phyloP scores from a whole-genome alignment of 495 filamentous ascomycete genomes.

The Cercophora newfieldiana region DNA sequence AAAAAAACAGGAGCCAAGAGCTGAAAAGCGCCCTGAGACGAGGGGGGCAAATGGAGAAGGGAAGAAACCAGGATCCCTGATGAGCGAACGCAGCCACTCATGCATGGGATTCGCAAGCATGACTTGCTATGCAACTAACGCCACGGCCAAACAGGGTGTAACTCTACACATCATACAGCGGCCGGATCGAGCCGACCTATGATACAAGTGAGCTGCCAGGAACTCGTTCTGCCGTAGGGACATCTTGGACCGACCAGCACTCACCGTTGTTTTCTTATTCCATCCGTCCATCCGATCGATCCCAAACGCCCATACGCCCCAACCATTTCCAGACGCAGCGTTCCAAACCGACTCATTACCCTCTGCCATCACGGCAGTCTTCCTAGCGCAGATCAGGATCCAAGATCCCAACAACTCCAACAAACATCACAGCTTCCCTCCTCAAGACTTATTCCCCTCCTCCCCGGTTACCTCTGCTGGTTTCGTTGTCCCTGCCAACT shows the following conservation, averaged over 20 bases:
- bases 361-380: neutral
- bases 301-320: neutral
- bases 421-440: neutral
- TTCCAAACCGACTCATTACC: neutral
- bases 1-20: slow-evolving; percentile 4
- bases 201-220: neutral
- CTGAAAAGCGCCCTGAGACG: slow-evolving; percentile 8
- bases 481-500: neutral
- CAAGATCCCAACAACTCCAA: neutral
- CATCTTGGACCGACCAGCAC: neutral
- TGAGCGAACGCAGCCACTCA: neutral
- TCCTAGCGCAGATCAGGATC: neutral
- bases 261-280: neutral
- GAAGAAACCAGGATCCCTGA: slow-evolving; percentile 3
- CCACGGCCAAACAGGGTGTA: slow-evolving; percentile 8
- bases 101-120: neutral
- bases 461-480: neutral
- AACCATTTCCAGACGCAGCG: neutral
- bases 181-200: neutral
- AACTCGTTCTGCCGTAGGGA: neutral
- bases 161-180: slow-evolving; percentile 11
- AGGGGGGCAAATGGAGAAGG: neutral
- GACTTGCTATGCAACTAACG: slow-evolving; percentile 1
- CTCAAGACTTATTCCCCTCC: slow-evolving; percentile 7
- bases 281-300: neutral